Conservation (phyloP, 306 rosid genomes). For the Trichosanthes truncata region DNA sequence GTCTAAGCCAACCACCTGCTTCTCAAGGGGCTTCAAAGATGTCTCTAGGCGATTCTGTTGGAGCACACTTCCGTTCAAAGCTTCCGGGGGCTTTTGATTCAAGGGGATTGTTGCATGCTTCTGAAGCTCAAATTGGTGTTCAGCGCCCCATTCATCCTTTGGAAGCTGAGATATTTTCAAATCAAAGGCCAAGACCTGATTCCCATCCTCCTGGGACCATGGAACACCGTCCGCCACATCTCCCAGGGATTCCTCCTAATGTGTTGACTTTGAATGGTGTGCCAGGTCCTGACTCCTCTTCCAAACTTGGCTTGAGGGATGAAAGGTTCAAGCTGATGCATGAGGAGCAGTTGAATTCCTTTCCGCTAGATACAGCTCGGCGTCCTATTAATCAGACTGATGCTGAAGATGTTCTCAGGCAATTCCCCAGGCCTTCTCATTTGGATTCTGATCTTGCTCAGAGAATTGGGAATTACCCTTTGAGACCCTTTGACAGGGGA, state of each 20-base stretch:
- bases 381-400: constrained; percentile 35
- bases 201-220: constrained; percentile 17
- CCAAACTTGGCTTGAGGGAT: constrained; percentile 36
- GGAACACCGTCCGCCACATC: constrained; percentile 24
- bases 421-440: constrained; percentile 47
- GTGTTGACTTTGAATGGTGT: constrained; percentile 26
- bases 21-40: constrained; percentile 36
- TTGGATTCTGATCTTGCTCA: constrained; percentile 47
- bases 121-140: constrained; percentile 31
- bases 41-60: constrained; percentile 32
- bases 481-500: constrained; percentile 45
- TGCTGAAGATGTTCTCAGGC: constrained; percentile 58
- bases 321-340: constrained; percentile 59
- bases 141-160: constrained; percentile 22
- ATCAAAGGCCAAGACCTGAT: constrained; percentile 23
- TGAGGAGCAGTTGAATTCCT: constrained; percentile 24
- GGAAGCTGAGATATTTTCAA: constrained; percentile 20
- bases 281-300: constrained; percentile 25
- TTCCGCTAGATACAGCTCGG: constrained; percentile 23
- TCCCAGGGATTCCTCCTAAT: constrained; percentile 18
- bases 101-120: constrained; percentile 43
- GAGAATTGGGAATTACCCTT: constrained; percentile 34
- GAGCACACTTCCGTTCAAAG: constrained; percentile 37
- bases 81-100: constrained; percentile 44
- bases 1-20: constrained; percentile 45